Percentiles rank a stretch among this genome's conserved stretches.
phyloP scores from a whole-genome alignment of 2,329 filamentous ascomycete species.

The Exutisphaerella laricina region DNA sequence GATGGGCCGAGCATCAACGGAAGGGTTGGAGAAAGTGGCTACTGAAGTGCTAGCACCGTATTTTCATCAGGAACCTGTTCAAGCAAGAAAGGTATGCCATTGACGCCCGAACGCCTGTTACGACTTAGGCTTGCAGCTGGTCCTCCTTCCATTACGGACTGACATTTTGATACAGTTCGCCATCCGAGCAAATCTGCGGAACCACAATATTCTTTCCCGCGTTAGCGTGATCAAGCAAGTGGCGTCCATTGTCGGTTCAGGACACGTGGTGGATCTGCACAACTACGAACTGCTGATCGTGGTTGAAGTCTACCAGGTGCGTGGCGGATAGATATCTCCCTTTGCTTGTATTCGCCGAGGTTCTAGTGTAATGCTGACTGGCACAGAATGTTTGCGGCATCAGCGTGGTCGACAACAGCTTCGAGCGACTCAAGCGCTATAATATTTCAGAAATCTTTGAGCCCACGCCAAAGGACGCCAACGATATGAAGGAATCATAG shows the following conservation, averaged over 20 bases:
- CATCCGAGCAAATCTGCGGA: conserved; percentile 73
- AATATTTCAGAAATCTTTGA: conserved; percentile 71
- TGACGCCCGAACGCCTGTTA: conserved; percentile 4
- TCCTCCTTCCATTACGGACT: conserved; percentile 1
- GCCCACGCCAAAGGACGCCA: conserved; percentile 37
- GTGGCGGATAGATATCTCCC: conserved; percentile 25
- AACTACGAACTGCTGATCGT: conserved; percentile 73
- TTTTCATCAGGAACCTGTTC: conserved; percentile 52
- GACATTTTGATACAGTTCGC: conserved; percentile 56
- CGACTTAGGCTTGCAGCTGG: not conserved
- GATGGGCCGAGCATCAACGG: conserved; percentile 62
- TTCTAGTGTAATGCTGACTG: conserved; percentile 1
- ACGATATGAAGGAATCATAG: conserved; percentile 12
- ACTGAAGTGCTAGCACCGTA: conserved; percentile 56
- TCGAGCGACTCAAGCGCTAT: conserved; percentile 68
- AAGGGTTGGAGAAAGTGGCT: conserved; percentile 61
- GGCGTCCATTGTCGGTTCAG: conserved; percentile 58
- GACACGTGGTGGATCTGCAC: conserved; percentile 71
- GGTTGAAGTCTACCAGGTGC: conserved; percentile 74
- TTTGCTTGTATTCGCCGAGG: conserved; percentile 6
- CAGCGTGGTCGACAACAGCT: conserved; percentile 70
- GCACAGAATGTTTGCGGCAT: conserved; percentile 68
- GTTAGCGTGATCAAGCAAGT: conserved; percentile 66
- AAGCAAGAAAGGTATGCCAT: conserved; percentile 48
- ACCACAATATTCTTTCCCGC: conserved; percentile 63